These are phyloP conservation scores for Heterococcus sp. DNA, from an alignment of 108 stramenopile genomes.

Conservation along the genomic window DNA sequence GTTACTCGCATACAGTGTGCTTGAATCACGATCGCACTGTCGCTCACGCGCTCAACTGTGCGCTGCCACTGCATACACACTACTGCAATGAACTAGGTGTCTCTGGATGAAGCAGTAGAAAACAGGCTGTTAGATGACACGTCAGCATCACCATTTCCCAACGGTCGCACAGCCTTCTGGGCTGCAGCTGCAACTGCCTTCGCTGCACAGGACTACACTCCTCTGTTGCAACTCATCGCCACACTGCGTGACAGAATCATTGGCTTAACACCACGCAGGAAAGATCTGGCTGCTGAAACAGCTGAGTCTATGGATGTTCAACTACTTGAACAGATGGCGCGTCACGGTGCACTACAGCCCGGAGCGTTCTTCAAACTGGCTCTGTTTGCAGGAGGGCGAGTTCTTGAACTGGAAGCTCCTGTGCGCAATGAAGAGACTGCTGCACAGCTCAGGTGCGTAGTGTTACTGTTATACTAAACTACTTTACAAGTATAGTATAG, in stretches of 20 bases:
- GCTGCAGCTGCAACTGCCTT: conserved; percentile 4
- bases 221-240: conserved; percentile 17
- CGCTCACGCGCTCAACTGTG: too few species aligned
- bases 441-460: conserved; percentile 6
- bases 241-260: conserved; percentile 40
- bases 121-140: conserved; percentile 32
- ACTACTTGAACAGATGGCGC: conserved; percentile 39
- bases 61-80: too few species aligned
- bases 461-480: not conserved
- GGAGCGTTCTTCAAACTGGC: conserved; percentile 33
- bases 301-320: conserved; percentile 41
- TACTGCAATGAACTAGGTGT: not conserved
- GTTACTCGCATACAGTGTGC: too few species aligned
- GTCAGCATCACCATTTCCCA: not conserved
- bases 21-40: too few species aligned
- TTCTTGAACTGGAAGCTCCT: conserved; percentile 46
- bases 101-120: conserved; percentile 36
- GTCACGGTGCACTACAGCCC: conserved; percentile 33
- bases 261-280: conserved; percentile 32
- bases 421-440: conserved; percentile 40
- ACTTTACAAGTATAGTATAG: not conserved
- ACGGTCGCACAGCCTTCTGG: conserved; percentile 18
- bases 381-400: conserved; percentile 30
- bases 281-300: conserved; percentile 37
- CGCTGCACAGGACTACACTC: conserved; percentile 28